Conservation (phyloP, 176 grass and related monocot genomes). For the Tuctoria greenei region DNA sequence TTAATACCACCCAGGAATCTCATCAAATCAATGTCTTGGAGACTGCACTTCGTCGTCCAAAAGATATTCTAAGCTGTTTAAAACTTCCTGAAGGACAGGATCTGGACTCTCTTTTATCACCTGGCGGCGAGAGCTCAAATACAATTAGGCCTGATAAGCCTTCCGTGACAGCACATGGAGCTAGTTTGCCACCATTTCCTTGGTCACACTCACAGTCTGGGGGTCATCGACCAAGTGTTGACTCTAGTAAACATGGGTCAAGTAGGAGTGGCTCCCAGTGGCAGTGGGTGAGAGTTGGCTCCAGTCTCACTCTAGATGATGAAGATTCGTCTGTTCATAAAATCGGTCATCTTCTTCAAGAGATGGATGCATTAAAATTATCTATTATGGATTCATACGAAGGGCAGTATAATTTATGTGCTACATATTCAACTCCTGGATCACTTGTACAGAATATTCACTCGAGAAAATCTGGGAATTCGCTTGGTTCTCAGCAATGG, state of each 20-base stretch:
- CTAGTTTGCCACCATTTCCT: conserved; percentile 85
- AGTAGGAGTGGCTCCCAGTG: conserved; percentile 53
- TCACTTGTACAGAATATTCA: conserved; percentile 42
- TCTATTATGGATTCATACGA: conserved; percentile 45
- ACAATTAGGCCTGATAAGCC: conserved; percentile 41
- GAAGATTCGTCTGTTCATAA: conserved; percentile 45
- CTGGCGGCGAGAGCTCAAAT: conserved; percentile 38
- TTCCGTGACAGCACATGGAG: conserved; percentile 49
- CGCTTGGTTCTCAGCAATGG: conserved; percentile 38
- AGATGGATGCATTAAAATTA: conserved; percentile 50
- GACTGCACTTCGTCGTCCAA: conserved; percentile 51
- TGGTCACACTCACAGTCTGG: conserved; percentile 74
- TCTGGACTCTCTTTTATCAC: conserved; percentile 59
- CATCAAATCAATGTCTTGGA: conserved; percentile 44
- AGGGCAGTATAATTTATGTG: conserved; percentile 49
- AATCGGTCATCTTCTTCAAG: conserved; percentile 68
- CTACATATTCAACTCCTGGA: conserved; percentile 49
- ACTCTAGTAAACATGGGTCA: conserved; percentile 64
- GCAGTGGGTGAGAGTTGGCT: conserved; percentile 80
- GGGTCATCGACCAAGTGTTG: conserved; percentile 53
- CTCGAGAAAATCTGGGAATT: conserved; percentile 39
- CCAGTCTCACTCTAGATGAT: conserved; percentile 39
- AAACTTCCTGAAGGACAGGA: conserved; percentile 53
- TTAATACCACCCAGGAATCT: conserved; percentile 51
- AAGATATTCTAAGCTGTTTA: conserved; percentile 70